Conservation (phyloP, 805 yeast genomes). For the Candida koratica region DNA sequence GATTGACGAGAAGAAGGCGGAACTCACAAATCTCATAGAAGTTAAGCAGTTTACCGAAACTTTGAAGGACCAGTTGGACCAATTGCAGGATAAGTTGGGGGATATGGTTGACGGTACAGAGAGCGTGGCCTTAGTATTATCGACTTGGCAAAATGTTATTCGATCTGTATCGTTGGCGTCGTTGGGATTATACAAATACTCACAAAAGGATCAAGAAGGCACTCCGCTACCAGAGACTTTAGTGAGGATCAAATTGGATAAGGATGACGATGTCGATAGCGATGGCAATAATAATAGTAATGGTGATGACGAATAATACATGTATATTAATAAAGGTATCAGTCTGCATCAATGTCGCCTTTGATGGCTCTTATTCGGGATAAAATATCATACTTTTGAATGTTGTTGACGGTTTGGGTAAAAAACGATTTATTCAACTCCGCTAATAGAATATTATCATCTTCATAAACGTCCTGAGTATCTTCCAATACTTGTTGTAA, state of each 20-base stretch:
- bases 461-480: conserved; percentile 8
- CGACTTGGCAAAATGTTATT: conserved; percentile 63
- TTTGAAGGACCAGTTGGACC: conserved; percentile 46
- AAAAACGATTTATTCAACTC: conserved; percentile 12
- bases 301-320: too few relatives aligned
- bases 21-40: conserved; percentile 47
- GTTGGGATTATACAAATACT: conserved; percentile 43
- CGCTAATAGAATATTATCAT: conserved; percentile 7
- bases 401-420: conserved; percentile 4
- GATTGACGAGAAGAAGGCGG: conserved; percentile 46
- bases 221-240: conserved; percentile 62
- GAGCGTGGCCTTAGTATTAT: conserved; percentile 53
- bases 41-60: conserved; percentile 44
- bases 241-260: conserved; percentile 52
- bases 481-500: conserved; percentile 13
- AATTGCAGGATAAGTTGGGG: conserved; percentile 46
- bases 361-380: conserved; percentile 22
- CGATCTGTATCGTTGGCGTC: conserved; percentile 60
- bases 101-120: conserved; percentile 55
- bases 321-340: background rate
- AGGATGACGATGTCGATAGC: too few relatives aligned
- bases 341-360: conserved; percentile 17
- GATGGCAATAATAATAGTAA: too few relatives aligned
- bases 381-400: conserved; percentile 11
- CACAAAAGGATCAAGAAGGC: conserved; percentile 36